Conservation (phyloP, 2,329 filamentous ascomycete species). For the Diaporthe capsici region DNA sequence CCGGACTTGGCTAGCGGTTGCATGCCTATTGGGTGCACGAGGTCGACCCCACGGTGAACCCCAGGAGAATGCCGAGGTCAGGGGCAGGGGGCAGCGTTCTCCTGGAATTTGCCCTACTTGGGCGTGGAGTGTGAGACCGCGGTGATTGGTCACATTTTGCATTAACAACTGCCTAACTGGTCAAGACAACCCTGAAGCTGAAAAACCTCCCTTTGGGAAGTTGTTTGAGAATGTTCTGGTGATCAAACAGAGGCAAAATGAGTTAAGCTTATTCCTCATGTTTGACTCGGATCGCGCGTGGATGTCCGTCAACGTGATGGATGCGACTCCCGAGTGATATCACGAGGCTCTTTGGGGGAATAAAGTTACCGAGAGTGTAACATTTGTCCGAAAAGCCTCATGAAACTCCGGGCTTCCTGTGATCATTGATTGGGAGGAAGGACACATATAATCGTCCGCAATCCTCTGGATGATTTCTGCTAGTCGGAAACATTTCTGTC, state of each 20-base stretch:
- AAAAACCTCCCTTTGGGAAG: neutral
- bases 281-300: neutral
- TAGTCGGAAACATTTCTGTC: neutral
- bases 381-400: neutral
- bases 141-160: neutral
- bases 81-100: neutral
- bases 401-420: neutral
- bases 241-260: neutral
- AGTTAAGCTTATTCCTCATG: neutral
- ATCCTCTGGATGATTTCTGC: neutral
- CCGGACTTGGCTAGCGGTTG: constrained; percentile 10
- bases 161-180: neutral
- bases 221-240: neutral
- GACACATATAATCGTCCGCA: neutral
- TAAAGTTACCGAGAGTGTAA: neutral
- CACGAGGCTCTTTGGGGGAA: neutral
- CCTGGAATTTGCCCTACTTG: neutral
- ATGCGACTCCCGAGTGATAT: neutral
- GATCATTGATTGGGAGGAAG: fast-evolving
- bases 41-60: constrained; percentile 12
- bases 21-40: constrained; percentile 3
- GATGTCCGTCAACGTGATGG: neutral
- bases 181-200: neutral
- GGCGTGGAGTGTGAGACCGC: neutral
- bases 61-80: constrained; percentile 4